Base-by-base conservation (phyloP, 1,139 yeast genomes). In the Candida glucosophila region DNA sequence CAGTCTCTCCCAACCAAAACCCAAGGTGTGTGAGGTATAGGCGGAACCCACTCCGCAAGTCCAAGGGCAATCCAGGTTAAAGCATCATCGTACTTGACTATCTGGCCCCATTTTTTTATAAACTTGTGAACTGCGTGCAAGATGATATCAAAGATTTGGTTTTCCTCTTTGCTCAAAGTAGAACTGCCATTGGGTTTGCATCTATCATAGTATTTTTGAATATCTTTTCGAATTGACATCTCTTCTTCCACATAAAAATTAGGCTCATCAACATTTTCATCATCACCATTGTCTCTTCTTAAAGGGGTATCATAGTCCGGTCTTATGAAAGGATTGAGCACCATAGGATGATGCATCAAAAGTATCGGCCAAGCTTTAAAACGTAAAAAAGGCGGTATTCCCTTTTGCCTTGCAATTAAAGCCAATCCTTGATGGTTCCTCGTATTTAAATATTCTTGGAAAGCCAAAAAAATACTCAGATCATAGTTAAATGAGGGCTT, bases 1-100 rank as follows among this genome's bases (percentile, higher is more conserved):
- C 46, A 38, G 34, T 60, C 68, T 31, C 69, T 49, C 3, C 70
- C 71, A 12, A 55, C 52, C 25, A 64, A 44, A 5, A 64, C 69
- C 63, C 61, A 61, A 1, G 58, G 49, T 10, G 68, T 59, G 15
- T 57, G 49, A 3, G 58, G 57, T 17, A 64, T 49, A 3, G 85
- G 82, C 5, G 94, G 92, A 19, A 79, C 68, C 94, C 95, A 85
- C 49, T 85, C 95, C 2, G 95, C 92, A 27, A 88, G 57, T 6
- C 86, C 86, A 23, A 83, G 56, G 0, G 95, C 96, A 13, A 82
- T 72, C 94, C 95, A 86, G 1, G 90, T 67, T 43, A 85, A 62
- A 0, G 92, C 86, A 26, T 78, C 68, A 49, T 83, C 93, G 47
- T 86, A 88, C 34, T 77, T 77, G 31, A 82, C 69, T 33, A 77